These are phyloP conservation scores for Neopestalotiopsis sp. DNA, from an alignment of 2,329 filamentous ascomycete species.

Conservation along the genomic window DNA sequence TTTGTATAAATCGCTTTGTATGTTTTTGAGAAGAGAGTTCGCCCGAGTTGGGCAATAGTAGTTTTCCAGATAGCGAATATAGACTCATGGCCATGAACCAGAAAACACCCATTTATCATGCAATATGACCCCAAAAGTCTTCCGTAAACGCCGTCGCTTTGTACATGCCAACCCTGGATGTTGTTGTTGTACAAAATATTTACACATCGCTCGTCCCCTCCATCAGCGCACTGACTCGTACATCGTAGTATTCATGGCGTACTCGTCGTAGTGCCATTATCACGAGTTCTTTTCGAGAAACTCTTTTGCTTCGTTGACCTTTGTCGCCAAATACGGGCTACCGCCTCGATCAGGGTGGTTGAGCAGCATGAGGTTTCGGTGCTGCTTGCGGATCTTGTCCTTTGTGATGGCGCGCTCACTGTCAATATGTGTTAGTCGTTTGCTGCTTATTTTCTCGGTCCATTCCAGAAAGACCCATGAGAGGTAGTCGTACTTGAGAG, in stretches of 20 bases:
- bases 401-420: conserved; percentile 89
- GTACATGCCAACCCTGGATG: conserved; percentile 19
- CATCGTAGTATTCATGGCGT: not conserved
- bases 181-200: conserved; percentile 19
- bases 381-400: conserved; percentile 93
- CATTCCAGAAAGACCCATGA: not conserved
- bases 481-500: conserved; percentile 72
- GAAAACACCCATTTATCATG: conserved; percentile 18
- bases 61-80: conserved; percentile 7
- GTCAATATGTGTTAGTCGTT: conserved; percentile 10
- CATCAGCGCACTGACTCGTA: not conserved
- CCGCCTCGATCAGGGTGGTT: conserved; percentile 98
- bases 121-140: conserved; percentile 13
- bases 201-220: conserved; percentile 9
- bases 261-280: not conserved
- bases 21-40: conserved; percentile 15
- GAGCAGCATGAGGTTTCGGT: conserved; percentile 92
- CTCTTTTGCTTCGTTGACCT: conserved; percentile 98
- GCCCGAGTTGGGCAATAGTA: not conserved
- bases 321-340: conserved; percentile 94
- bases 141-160: conserved; percentile 18
- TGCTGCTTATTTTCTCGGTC: not conserved
- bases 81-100: conserved; percentile 8
- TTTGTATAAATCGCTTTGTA: not conserved
- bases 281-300: conserved; percentile 77